Conservation (phyloP, 2,329 filamentous ascomycete genomes). For the Claviceps sorghi region DNA sequence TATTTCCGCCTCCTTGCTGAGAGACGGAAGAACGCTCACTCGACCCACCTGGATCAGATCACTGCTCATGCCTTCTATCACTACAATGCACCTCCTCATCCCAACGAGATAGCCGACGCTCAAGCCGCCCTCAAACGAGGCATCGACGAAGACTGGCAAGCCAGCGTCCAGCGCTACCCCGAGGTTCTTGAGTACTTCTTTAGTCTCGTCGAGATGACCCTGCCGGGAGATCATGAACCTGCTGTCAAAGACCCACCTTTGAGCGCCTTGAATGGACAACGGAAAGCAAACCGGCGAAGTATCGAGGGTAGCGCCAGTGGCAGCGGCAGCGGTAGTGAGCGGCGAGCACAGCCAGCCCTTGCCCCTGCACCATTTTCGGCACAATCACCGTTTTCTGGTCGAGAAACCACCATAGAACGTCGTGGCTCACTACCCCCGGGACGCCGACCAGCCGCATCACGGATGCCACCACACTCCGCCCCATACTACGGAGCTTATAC, state of each 20-base stretch:
- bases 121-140: slow-evolving; percentile 54
- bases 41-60: slow-evolving; percentile 40
- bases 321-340: neutral
- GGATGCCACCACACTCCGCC: neutral
- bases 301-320: neutral
- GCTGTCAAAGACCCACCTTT: slow-evolving; percentile 46
- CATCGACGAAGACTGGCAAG: slow-evolving; percentile 67
- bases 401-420: neutral
- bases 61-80: slow-evolving; percentile 40
- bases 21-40: slow-evolving; percentile 43
- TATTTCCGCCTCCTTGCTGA: slow-evolving; percentile 49
- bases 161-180: slow-evolving; percentile 60
- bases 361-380: neutral
- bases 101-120: slow-evolving; percentile 47
- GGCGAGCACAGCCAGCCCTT: slow-evolving; percentile 1
- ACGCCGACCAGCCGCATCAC: slow-evolving; percentile 2
- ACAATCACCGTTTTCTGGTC: neutral
- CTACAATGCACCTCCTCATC: slow-evolving; percentile 43
- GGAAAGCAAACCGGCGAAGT: slow-evolving; percentile 31
- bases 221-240: slow-evolving; percentile 48
- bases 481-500: slow-evolving; percentile 4
- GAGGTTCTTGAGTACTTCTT: slow-evolving; percentile 75
- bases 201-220: slow-evolving; percentile 48
- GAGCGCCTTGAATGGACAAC: slow-evolving; percentile 34
- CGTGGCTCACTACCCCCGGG: slow-evolving; percentile 1